A percentile compares a stretch with the other conserved stretches of the same genome.
These are phyloP conservation scores for Taxillus chinensis DNA, from an alignment of 164 flowering plant genomes.

Conservation along the genomic window DNA sequence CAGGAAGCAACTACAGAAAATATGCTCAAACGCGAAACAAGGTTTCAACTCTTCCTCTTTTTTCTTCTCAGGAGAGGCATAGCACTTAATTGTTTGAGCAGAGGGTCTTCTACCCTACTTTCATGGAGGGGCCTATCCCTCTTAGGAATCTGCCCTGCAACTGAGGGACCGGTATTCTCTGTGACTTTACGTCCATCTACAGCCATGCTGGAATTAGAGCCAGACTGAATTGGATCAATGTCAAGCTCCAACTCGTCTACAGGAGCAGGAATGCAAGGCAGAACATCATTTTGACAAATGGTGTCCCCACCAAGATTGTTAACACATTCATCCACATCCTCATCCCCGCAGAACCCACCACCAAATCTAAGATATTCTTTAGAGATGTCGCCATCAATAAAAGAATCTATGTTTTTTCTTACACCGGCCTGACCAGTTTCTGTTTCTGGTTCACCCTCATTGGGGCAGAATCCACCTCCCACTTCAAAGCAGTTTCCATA, in stretches of 20 bases:
- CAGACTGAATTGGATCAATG: neutral
- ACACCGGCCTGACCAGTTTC: conserved; percentile 6
- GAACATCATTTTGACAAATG: neutral
- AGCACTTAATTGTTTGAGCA: conserved; percentile 30
- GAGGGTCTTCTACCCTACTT: conserved; percentile 8
- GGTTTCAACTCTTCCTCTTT: conserved; percentile 21
- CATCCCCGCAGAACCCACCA: conserved; percentile 55
- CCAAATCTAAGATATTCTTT: conserved; percentile 36
- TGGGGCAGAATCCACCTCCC: conserved; percentile 44
- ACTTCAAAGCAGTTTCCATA: conserved; percentile 22
- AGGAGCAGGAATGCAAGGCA: neutral
- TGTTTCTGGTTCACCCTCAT: conserved; percentile 23
- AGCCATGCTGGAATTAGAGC: neutral
- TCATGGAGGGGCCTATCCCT: conserved; percentile 5
- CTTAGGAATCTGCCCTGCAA: neutral
- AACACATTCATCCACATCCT: conserved; percentile 15
- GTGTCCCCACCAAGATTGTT: neutral
- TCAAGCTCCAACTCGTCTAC: conserved; percentile 5
- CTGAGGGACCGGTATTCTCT: conserved; percentile 6
- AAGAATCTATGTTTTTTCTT: conserved; percentile 11
- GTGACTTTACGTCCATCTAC: conserved; percentile 3
- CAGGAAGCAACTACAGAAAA: too few species aligned
- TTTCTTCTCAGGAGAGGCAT: conserved; percentile 64
- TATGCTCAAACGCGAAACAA: too few species aligned
- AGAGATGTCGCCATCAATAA: conserved; percentile 8